Conservation (phyloP, 129 eudicot species). For the Flaveria ramosissima region DNA sequence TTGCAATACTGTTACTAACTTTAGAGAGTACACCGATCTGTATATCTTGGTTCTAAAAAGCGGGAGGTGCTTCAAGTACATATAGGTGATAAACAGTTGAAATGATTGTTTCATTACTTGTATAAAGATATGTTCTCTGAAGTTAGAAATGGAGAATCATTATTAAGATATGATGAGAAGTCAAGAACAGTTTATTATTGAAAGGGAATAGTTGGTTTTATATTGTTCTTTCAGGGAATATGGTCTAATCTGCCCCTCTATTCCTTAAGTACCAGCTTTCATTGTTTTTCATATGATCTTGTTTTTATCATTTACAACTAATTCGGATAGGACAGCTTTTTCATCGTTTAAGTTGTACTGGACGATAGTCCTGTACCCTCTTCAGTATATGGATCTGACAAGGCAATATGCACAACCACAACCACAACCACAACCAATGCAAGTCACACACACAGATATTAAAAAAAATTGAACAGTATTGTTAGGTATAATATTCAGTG, state of each 20-base stretch:
- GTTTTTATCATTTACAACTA: background rate
- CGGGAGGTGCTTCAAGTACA: background rate
- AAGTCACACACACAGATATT: background rate
- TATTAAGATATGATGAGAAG: background rate
- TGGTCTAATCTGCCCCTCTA: background rate
- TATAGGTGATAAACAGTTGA: background rate
- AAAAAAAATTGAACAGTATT: background rate
- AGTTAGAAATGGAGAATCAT: background rate
- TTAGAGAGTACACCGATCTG: background rate
- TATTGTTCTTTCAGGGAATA: background rate
- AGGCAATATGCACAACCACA: too few species aligned
- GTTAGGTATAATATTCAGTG: conserved; percentile 14
- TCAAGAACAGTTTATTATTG: background rate
- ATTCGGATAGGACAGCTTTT: background rate
- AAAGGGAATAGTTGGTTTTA: conserved; percentile 1
- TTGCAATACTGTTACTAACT: background rate
- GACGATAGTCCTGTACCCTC: background rate
- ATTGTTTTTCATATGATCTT: background rate
- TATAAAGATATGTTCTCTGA: background rate
- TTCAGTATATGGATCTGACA: background rate
- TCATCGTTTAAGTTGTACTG: background rate
- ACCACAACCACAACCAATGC: too few species aligned
- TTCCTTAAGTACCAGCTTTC: background rate
- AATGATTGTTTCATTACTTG: background rate
- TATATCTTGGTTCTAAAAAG: too few species aligned